Percentiles rank a stretch among this genome's conserved stretches.
These are phyloP conservation scores for Eucalyptus lansdowneana DNA, from an alignment of 345 rosid genomes.

Conservation along the genomic window DNA sequence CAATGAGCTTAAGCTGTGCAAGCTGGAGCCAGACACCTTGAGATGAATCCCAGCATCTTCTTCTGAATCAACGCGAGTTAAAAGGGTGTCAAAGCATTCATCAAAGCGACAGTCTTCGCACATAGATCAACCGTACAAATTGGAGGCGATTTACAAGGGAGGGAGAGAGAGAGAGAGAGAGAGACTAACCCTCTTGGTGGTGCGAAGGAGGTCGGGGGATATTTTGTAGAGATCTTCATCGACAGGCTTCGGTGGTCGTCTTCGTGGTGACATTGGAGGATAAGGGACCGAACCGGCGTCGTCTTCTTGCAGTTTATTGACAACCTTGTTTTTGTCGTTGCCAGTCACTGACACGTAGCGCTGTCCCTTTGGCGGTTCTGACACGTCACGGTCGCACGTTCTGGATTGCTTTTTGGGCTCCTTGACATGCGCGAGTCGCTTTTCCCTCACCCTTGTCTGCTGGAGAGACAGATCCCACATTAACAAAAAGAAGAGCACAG, in stretches of 20 bases:
- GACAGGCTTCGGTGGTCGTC: constrained; percentile 38
- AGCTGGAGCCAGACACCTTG: constrained; percentile 57
- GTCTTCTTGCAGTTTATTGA: neutral
- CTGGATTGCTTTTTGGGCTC: constrained; percentile 43
- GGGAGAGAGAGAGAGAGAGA: neutral
- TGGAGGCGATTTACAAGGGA: neutral
- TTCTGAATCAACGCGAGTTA: constrained; percentile 12
- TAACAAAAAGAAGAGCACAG: neutral
- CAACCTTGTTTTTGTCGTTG: neutral
- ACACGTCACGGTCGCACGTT: constrained; percentile 40
- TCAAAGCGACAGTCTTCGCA: neutral
- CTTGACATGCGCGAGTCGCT: constrained; percentile 22
- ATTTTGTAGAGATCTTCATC: constrained; percentile 95
- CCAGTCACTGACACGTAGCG: neutral
- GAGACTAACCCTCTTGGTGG: constrained; percentile 33
- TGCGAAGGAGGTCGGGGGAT: constrained; percentile 64
- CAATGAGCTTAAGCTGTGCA: constrained; percentile 30
- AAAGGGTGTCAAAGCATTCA: neutral
- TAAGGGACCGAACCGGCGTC: neutral
- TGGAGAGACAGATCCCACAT: neutral
- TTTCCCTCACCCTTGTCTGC: constrained; percentile 26
- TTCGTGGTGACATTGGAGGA: neutral
- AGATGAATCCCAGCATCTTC: constrained; percentile 48
- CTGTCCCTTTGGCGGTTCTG: constrained; percentile 22
- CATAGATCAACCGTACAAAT: neutral